Conservation (phyloP, 176 grass and related monocot genomes). For the Avena atlantica region DNA sequence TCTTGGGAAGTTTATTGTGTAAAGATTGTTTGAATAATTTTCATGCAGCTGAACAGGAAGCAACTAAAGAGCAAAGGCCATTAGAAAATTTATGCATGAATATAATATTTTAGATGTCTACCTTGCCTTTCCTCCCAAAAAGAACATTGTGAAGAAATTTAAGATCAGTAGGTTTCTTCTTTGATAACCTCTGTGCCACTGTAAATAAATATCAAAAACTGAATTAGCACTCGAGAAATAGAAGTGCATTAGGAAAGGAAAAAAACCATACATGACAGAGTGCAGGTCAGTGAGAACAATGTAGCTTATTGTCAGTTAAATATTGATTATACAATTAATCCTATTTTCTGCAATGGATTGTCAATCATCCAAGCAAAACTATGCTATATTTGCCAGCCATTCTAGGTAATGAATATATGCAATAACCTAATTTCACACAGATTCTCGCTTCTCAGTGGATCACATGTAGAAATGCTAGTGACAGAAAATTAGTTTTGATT, state of each 20-base stretch:
- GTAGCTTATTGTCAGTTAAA: slow-evolving; percentile 34
- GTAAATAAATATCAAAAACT: slow-evolving; percentile 41
- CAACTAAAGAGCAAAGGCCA: slow-evolving; percentile 6
- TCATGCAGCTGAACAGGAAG: slow-evolving; percentile 28
- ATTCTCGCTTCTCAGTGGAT: slow-evolving; percentile 19
- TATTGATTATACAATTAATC: slow-evolving; percentile 11
- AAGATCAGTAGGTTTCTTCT: slow-evolving; percentile 85
- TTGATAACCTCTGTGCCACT: slow-evolving; percentile 87
- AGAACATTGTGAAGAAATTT: slow-evolving; percentile 92
- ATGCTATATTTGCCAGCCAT: slow-evolving; percentile 2
- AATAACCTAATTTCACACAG: slow-evolving; percentile 21
- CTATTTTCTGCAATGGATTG: not conserved
- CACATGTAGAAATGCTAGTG: not conserved
- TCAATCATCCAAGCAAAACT: not conserved
- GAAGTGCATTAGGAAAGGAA: slow-evolving; percentile 14
- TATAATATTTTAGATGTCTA: slow-evolving; percentile 38
- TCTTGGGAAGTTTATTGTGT: slow-evolving; percentile 17
- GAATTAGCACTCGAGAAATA: slow-evolving; percentile 27
- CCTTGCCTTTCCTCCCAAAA: slow-evolving; percentile 98
- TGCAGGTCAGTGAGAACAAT: slow-evolving; percentile 7
- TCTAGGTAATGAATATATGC: slow-evolving; percentile 33
- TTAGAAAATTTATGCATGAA: not conserved
- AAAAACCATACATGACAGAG: slow-evolving; percentile 2
- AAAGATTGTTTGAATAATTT: slow-evolving; percentile 24
- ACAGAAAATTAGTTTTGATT: not conserved